Conservation (phyloP, 495 filamentous ascomycete species). For the Xylaria acuta region DNA sequence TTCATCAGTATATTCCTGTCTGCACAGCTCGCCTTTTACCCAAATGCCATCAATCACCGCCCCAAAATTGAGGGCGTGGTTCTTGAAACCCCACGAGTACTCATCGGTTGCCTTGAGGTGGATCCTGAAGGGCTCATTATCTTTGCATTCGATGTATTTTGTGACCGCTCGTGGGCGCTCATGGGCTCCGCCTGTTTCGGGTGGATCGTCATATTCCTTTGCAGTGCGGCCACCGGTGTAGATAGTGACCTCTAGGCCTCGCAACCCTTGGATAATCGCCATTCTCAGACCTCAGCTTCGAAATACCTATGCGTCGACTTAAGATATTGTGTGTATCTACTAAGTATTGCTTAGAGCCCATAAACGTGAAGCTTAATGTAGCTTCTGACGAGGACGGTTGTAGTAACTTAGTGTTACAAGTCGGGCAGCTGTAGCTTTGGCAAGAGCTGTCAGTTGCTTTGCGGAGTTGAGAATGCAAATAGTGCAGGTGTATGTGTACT, state of each 20-base stretch:
- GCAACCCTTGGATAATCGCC: slow-evolving; percentile 17
- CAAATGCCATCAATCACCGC: slow-evolving; percentile 15
- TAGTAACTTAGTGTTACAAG: not conserved
- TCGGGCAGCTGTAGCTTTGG: not conserved
- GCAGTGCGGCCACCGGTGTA: not conserved
- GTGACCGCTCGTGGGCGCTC: not conserved
- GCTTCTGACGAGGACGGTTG: not conserved
- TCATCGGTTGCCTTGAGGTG: slow-evolving; percentile 12
- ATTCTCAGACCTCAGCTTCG: not conserved
- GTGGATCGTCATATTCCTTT: slow-evolving; percentile 16
- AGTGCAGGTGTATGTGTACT: not conserved
- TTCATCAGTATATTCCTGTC: not conserved
- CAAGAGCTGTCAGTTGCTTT: not conserved
- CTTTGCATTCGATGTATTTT: slow-evolving; percentile 24
- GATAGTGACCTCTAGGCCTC: slow-evolving; percentile 19
- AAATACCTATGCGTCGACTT: not conserved
- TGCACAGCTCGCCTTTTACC: slow-evolving; percentile 1
- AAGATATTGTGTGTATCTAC: slow-evolving; percentile 13
- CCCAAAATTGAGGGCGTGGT: not conserved
- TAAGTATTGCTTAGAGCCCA: not conserved
- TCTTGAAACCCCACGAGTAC: slow-evolving; percentile 4
- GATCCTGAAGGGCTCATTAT: slow-evolving; percentile 3
- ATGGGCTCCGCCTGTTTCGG: not conserved
- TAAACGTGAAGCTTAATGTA: not conserved
- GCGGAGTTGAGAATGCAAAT: not conserved